These are phyloP conservation scores for Polysphondylium violaceum DNA, from an alignment of 78 protist species.

Conservation along the genomic window DNA sequence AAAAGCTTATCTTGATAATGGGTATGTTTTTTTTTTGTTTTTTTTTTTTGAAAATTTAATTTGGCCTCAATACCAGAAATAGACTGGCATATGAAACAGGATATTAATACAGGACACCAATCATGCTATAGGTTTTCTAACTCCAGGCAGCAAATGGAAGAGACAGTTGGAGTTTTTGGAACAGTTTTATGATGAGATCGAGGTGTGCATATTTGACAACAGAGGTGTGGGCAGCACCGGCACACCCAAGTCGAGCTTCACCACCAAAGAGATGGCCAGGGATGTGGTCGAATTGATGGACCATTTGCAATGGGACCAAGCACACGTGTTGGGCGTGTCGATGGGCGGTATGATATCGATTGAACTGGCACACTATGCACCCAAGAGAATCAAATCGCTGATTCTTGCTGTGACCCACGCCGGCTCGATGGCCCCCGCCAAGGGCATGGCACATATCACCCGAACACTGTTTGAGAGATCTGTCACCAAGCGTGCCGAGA, in stretches of 20 bases:
- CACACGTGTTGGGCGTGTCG: conserved; percentile 59
- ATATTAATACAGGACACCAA: no score
- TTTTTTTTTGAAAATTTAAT: conserved; percentile 6
- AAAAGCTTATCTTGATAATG: background rate
- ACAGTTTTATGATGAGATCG: conserved; percentile 8
- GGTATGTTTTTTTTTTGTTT: no score
- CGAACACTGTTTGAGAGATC: conserved; percentile 2
- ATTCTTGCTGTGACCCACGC: conserved; percentile 57
- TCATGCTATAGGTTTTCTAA: conserved; percentile 18
- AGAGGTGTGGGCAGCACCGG: conserved; percentile 69
- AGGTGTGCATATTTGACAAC: conserved; percentile 55
- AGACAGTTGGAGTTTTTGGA: conserved; percentile 9
- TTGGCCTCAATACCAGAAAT: background rate
- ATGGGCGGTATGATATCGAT: conserved; percentile 83
- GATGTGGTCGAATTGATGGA: conserved; percentile 66
- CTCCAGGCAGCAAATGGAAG: conserved; percentile 12
- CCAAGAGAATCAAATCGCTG: conserved; percentile 14
- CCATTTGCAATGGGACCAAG: conserved; percentile 59
- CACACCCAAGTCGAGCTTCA: background rate
- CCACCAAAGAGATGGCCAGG: conserved; percentile 28
- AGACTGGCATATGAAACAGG: background rate
- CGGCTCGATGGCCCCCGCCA: conserved; percentile 22
- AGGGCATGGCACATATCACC: conserved; percentile 25
- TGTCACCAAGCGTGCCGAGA: conserved; percentile 8
- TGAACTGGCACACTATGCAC: conserved; percentile 22